Base-by-base conservation (phyloP, 2,329 filamentous ascomycete species). In the Colletotrichum lindemuthianum region DNA sequence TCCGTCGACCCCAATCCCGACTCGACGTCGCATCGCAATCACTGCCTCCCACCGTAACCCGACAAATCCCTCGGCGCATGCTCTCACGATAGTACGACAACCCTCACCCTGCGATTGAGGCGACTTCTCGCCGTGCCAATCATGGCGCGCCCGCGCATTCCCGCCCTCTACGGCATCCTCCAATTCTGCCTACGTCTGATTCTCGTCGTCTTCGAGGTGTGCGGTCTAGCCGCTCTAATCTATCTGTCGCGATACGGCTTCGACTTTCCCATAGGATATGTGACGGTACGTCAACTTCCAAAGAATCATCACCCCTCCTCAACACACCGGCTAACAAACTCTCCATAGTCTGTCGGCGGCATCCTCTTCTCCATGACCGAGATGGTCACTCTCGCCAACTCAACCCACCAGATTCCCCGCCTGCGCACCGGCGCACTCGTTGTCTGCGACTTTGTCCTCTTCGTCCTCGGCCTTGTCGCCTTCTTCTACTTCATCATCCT, bases 301-400 rank as follows among this genome's bases (percentile, higher is more conserved):
- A 2, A 24, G 24, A 10, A 15, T 37, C 39, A 1, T 37, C 15
- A 1, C 34, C 12, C 8, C 10, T 48, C 9, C 6, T 15, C 37
- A 16, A 37, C 15, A 12, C 8, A 48, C 7, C 32, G 16, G 15
- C 7, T 33, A 13, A 24, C 41, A 52, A 12, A 15, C 13, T 10
- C 3, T 13, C 12, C 32, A 32, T 8, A 68, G 67, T 52, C 54
- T 32, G 76, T 79, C 32, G 77, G 78, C 60, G 76, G 81, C 56
- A 78, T 79, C 8, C 65, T 81, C 64, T 81, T 79, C 70, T 79
- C 77, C 65, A 80, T 81, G 77, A 71, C 76, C 24, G 78, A 69
- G 11, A 60, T 69, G 66, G 58, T 68, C 15, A 63, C 66, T n/a
- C 67, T 69, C 50, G 67, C 67, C 55, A 68, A 69, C 59, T 45